Conservation (phyloP, 768 basidiomycete species). For the Tricholoma sp. region DNA sequence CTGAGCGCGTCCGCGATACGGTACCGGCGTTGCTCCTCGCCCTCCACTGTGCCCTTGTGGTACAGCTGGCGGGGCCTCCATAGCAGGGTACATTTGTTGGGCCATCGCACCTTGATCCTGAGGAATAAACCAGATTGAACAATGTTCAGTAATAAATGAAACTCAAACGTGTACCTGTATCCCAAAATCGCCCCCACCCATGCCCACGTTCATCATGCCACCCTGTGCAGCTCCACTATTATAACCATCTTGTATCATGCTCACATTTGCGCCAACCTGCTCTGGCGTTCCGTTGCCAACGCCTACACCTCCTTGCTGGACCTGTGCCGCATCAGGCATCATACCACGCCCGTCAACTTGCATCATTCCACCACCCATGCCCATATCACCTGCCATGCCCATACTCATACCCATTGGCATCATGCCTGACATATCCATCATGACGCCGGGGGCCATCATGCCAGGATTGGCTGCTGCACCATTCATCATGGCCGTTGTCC, state of each 20-base stretch:
- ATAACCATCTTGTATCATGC: constrained; percentile 48
- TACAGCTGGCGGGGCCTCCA: constrained; percentile 45
- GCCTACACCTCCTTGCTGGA: constrained; percentile 29
- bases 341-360: constrained; percentile 28
- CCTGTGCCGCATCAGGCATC: constrained; percentile 38
- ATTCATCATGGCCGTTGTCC: constrained; percentile 73
- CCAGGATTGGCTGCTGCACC: constrained; percentile 46
- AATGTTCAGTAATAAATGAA: background rate
- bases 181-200: constrained; percentile 56
- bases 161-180: constrained; percentile 56
- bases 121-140: constrained; percentile 5
- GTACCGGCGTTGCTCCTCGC: constrained; percentile 30
- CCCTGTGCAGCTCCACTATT: constrained; percentile 36
- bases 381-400: constrained; percentile 56
- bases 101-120: constrained; percentile 59
- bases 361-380: constrained; percentile 57
- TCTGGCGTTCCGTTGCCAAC: constrained; percentile 37
- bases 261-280: constrained; percentile 32
- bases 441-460: constrained; percentile 62
- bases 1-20: constrained; percentile 27
- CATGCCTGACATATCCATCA: constrained; percentile 79
- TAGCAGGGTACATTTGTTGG: constrained; percentile 64
- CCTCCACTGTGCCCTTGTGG: constrained; percentile 41
- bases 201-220: constrained; percentile 67
- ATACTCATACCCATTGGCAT: constrained; percentile 59